Evolutionary conservation across 306 rosid genomes (phyloP).

Genomic region (Vicia sativa): DNA sequence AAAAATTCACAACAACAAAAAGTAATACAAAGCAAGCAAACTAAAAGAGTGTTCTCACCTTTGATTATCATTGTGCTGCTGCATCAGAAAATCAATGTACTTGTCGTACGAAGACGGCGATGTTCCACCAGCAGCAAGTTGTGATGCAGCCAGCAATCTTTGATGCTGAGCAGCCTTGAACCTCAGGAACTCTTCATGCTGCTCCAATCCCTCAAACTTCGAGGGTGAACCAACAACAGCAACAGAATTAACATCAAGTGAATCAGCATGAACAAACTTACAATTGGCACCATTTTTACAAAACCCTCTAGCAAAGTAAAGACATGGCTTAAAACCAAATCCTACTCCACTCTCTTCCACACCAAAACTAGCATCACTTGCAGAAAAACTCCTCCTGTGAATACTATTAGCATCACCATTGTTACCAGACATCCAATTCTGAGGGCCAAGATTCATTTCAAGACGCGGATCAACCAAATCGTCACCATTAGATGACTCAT

Average conservation of each 20-base stretch:
- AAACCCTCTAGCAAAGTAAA: slow-evolving; percentile 86
- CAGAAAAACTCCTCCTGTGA: slow-evolving; percentile 83
- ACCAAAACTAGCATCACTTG: slow-evolving; percentile 76
- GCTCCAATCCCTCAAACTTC: slow-evolving; percentile 66
- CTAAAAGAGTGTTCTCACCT: slow-evolving; percentile 38
- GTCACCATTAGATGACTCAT: slow-evolving; percentile 60
- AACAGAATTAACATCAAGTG: slow-evolving; percentile 45
- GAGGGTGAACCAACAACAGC: slow-evolving; percentile 74
- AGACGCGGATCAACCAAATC: slow-evolving; percentile 63
- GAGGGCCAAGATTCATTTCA: slow-evolving; percentile 55
- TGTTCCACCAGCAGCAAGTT: slow-evolving; percentile 59
- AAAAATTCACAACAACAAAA: slow-evolving; percentile 14
- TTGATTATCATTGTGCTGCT: slow-evolving; percentile 74
- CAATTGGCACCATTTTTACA: slow-evolving; percentile 90
- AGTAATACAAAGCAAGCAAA: slow-evolving; percentile 4
- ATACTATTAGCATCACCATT: slow-evolving; percentile 68
- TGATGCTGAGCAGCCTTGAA: slow-evolving; percentile 71
- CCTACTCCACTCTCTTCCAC: slow-evolving; percentile 64
- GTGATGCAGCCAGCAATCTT: slow-evolving; percentile 60
- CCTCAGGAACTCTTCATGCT: slow-evolving; percentile 73
- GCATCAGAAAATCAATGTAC: slow-evolving; percentile 70
- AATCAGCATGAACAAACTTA: slow-evolving; percentile 81
- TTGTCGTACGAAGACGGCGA: slow-evolving; percentile 68
- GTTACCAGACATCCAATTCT: slow-evolving; percentile 63
- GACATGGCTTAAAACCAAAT: slow-evolving; percentile 77